Evolutionary conservation across 1,139 yeast genomes (phyloP).

Genomic region (Debaryomyces sp.): DNA sequence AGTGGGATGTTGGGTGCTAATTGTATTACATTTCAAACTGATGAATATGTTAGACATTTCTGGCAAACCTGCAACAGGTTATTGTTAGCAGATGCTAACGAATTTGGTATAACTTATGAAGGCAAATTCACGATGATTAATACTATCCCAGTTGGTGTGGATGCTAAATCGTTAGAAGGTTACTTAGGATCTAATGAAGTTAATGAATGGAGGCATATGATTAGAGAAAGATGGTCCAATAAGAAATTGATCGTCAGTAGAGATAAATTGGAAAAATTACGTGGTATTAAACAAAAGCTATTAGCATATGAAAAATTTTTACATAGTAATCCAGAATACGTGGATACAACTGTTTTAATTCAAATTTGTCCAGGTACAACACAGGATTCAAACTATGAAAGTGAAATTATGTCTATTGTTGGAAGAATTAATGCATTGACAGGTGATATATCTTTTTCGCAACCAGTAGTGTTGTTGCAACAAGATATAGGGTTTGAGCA

Average conservation of each 20-base stretch:
- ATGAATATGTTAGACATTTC: conserved; percentile 92
- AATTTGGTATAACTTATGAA: conserved; percentile 69
- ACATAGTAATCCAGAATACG: conserved; percentile 66
- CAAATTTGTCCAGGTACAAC: conserved; percentile 75
- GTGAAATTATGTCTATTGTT: conserved; percentile 75
- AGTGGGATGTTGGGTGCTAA: conserved; percentile 90
- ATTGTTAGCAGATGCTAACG: conserved; percentile 77
- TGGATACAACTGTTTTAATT: conserved; percentile 71
- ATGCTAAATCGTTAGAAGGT: conserved; percentile 60
- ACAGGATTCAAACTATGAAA: conserved; percentile 60
- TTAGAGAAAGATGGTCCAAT: conserved; percentile 76
- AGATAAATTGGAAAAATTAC: conserved; percentile 82
- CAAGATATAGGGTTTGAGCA: conserved; percentile 90
- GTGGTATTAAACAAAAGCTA: conserved; percentile 88
- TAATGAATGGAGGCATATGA: conserved; percentile 65
- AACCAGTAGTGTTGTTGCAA: conserved; percentile 84
- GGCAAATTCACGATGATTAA: conserved; percentile 69
- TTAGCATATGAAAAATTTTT: conserved; percentile 85
- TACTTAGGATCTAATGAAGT: conserved; percentile 56
- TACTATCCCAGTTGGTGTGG: conserved; percentile 85
- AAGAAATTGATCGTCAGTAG: conserved; percentile 79
- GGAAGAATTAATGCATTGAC: conserved; percentile 82
- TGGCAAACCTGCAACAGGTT: conserved; percentile 86
- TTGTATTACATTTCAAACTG: conserved; percentile 85
- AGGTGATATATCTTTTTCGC: conserved; percentile 71